These are phyloP conservation scores for Stenocarpella maydis DNA, from an alignment of 2,329 filamentous ascomycete genomes.

Conservation along the genomic window DNA sequence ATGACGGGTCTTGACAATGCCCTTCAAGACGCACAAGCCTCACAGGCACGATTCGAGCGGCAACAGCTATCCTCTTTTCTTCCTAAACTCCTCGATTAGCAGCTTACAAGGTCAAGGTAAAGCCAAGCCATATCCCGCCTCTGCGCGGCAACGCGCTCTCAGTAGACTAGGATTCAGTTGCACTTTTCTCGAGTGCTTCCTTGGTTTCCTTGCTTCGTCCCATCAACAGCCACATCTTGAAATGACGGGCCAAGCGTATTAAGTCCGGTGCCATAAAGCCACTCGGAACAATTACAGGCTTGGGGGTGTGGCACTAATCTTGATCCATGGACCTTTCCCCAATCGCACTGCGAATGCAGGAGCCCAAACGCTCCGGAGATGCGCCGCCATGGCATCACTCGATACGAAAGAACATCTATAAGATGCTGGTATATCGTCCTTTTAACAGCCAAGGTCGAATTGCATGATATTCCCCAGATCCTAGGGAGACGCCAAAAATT, in stretches of 20 bases:
- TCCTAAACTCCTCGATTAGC: no score
- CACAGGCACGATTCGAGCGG: neutral
- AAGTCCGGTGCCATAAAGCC: conserved; percentile 3
- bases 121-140: neutral
- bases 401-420: neutral
- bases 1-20: no score
- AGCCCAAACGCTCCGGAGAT: conserved; percentile 3
- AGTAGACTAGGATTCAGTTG: neutral
- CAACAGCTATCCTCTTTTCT: neutral
- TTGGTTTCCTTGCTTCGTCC: neutral
- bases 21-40: no score
- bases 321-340: conserved; percentile 15
- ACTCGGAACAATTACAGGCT: conserved; percentile 24
- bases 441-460: neutral
- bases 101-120: no score
- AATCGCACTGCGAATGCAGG: conserved; percentile 4
- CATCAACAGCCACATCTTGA: conserved; percentile 2
- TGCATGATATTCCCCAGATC: neutral
- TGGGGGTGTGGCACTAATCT: conserved; percentile 24
- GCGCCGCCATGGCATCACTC: conserved; percentile 35
- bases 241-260: neutral
- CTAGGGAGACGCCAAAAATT: neutral
- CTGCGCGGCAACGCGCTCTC: neutral
- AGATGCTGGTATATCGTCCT: neutral
- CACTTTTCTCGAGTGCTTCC: neutral